Evolutionary conservation across 345 rosid genomes (phyloP).

Genomic region (Geranium brycei): DNA sequence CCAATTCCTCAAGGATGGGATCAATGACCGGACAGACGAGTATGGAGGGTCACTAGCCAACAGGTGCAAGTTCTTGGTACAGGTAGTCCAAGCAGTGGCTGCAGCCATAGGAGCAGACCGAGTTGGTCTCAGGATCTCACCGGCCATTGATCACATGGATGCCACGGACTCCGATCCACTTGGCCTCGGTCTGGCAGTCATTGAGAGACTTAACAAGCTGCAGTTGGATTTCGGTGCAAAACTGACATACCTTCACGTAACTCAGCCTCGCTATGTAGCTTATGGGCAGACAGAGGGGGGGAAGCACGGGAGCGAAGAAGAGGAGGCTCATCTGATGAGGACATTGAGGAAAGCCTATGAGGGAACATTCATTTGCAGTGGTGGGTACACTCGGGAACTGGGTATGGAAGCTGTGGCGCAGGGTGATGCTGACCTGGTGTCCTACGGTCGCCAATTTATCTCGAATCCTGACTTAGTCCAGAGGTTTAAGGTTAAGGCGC

Average conservation of each 20-base stretch:
- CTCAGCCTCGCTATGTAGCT: conserved; percentile 66
- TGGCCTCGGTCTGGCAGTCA: conserved; percentile 47
- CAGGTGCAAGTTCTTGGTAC: conserved; percentile 37
- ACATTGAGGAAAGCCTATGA: conserved; percentile 37
- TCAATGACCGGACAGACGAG: conserved; percentile 10
- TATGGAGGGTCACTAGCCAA: conserved; percentile 13
- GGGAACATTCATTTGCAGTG: conserved; percentile 67
- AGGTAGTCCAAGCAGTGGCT: conserved; percentile 21
- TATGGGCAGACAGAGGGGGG: conserved; percentile 50
- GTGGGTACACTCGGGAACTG: conserved; percentile 59
- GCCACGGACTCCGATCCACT: conserved; percentile 14
- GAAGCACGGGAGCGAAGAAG: conserved; percentile 11
- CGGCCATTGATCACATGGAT: conserved; percentile 15
- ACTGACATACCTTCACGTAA: conserved; percentile 67
- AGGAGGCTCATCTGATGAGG: conserved; percentile 25
- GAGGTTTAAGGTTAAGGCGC: conserved; percentile 43
- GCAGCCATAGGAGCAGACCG: conserved; percentile 18
- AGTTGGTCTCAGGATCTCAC: conserved; percentile 57
- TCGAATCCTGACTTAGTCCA: conserved; percentile 71
- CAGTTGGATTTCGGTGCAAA: conserved; percentile 34
- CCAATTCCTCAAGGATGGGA: conserved; percentile 54
- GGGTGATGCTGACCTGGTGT: conserved; percentile 66
- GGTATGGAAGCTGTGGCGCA: conserved; percentile 53
- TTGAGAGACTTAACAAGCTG: conserved; percentile 46
- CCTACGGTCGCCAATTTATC: conserved; percentile 67